Conservation (phyloP, 345 rosid species). For the Hibiscus mutabilis region DNA sequence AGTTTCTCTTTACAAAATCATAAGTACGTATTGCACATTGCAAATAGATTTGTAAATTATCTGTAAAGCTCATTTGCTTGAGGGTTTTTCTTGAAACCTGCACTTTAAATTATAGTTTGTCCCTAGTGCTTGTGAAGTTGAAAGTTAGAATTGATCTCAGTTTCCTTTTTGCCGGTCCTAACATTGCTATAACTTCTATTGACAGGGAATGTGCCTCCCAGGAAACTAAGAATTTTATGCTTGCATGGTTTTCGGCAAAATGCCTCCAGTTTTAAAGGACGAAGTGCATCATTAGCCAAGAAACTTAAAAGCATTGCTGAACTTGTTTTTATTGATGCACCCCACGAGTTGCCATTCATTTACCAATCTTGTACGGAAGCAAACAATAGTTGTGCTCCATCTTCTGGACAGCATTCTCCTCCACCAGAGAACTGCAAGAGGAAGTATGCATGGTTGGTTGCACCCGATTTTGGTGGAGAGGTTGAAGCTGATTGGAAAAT, state of each 20-base stretch:
- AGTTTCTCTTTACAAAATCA: background rate
- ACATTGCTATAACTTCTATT: background rate
- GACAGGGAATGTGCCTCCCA: constrained; percentile 33
- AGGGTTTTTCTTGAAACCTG: background rate
- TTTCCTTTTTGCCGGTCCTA: background rate
- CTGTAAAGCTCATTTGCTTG: background rate
- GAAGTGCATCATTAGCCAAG: constrained; percentile 89
- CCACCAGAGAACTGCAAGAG: constrained; percentile 52
- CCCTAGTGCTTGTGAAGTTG: background rate
- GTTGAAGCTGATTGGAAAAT: constrained; percentile 45
- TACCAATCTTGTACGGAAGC: constrained; percentile 31
- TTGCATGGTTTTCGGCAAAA: constrained; percentile 95
- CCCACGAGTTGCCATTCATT: constrained; percentile 72
- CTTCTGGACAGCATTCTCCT: constrained; percentile 30
- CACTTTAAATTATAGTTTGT: background rate
- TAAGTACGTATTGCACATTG: background rate
- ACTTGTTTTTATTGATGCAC: constrained; percentile 73
- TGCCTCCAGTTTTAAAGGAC: constrained; percentile 85
- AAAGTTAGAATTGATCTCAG: background rate
- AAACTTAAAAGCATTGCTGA: constrained; percentile 77
- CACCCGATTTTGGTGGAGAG: constrained; percentile 34
- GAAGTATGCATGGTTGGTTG: constrained; percentile 84
- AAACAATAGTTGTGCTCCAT: constrained; percentile 7
- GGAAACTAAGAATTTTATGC: constrained; percentile 79
- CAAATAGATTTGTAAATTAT: background rate